Conservation (phyloP, 2,329 filamentous ascomycete species). For the Phialophora tarda region DNA sequence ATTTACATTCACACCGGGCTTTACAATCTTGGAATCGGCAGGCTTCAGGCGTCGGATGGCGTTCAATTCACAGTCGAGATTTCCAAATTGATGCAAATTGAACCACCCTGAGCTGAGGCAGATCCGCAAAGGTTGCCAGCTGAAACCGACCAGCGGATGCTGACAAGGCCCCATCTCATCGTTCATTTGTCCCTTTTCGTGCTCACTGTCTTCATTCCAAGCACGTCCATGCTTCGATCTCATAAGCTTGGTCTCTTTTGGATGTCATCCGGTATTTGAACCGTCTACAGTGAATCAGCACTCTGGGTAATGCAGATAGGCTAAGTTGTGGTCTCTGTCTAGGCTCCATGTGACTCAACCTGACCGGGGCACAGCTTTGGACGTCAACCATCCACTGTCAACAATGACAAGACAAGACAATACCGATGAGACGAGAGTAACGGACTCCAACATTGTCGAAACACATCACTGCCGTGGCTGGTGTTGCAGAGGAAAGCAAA, state of each 20-base stretch:
- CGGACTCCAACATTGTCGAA: too few relatives aligned
- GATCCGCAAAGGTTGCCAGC: too few relatives aligned
- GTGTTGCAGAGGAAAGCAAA: not conserved
- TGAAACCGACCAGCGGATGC: not conserved
- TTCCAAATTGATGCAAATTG: not conserved
- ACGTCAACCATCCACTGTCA: too few relatives aligned
- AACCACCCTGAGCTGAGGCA: not conserved
- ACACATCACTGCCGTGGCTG: too few relatives aligned
- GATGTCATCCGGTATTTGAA: not conserved
- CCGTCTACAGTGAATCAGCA: not conserved
- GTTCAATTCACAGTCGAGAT: not conserved
- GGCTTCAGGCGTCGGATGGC: slow-evolving; percentile 7
- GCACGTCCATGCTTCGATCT: not conserved
- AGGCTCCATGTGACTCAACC: too few relatives aligned
- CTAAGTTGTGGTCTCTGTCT: too few relatives aligned
- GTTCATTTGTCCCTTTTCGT: not conserved
- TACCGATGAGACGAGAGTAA: too few relatives aligned
- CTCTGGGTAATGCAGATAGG: not conserved
- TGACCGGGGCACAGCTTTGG: too few relatives aligned
- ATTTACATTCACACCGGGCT: not conserved
- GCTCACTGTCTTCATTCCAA: not conserved
- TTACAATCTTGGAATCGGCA: not conserved
- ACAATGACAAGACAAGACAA: too few relatives aligned
- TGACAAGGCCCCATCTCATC: not conserved
- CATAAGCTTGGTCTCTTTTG: not conserved